Conservation (phyloP, 2,329 filamentous ascomycete genomes). For the Bertia moriformis region DNA sequence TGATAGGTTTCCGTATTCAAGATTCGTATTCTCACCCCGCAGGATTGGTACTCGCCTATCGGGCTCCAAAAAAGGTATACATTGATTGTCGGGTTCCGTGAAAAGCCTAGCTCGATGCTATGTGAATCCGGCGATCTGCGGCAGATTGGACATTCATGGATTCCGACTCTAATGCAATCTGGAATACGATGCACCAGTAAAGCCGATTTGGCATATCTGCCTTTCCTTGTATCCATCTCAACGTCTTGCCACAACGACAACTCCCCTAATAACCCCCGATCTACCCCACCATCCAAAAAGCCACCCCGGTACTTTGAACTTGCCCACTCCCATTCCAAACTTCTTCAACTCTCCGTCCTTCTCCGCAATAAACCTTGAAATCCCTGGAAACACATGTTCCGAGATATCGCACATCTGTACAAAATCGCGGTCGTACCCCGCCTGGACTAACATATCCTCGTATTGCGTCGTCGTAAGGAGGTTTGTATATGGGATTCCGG, state of each 20-base stretch:
- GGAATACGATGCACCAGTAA: no score
- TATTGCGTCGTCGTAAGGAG: slow-evolving; percentile 31
- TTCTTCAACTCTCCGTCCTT: slow-evolving; percentile 15
- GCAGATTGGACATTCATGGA: no score
- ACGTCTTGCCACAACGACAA: slow-evolving; percentile 20
- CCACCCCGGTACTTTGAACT: slow-evolving; percentile 13
- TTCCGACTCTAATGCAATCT: no score
- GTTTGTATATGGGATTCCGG: slow-evolving; percentile 30
- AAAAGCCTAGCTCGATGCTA: no score
- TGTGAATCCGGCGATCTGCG: no score
- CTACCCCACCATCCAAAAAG: slow-evolving; percentile 25
- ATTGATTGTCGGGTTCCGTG: no score
- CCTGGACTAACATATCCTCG: slow-evolving; percentile 22
- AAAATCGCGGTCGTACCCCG: slow-evolving; percentile 25
- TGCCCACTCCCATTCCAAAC: slow-evolving; percentile 20
- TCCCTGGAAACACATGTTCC: slow-evolving; percentile 31
- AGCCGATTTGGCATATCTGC: no score
- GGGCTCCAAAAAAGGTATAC: no score
- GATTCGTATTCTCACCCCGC: no score
- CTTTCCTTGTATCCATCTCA: no score
- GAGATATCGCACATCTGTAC: slow-evolving; percentile 34
- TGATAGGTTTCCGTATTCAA: no score
- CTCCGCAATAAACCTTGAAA: slow-evolving; percentile 26
- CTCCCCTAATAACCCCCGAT: slow-evolving; percentile 18
- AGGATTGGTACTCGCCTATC: no score